Percentiles rank a stretch among this genome's conserved stretches.
Conservation (phyloP, 75 land plant species). For the Pinus albicaulis region DNA sequence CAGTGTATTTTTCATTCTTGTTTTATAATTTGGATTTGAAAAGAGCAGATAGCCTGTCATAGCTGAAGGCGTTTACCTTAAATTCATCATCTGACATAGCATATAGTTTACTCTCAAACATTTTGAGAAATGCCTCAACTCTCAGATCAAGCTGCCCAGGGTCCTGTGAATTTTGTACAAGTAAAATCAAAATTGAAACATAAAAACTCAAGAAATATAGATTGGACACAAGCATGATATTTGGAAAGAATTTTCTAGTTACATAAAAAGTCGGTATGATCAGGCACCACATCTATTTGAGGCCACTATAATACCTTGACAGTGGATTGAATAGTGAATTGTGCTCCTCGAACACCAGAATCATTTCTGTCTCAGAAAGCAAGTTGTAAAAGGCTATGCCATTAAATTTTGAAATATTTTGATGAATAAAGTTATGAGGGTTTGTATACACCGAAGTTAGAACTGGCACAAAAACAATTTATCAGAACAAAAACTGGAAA, state of each 20-base stretch:
- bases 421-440: neutral
- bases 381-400: neutral
- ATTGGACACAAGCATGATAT: neutral
- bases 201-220: neutral
- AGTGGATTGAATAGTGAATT: conserved; percentile 90
- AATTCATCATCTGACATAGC: conserved; percentile 77
- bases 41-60: neutral
- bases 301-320: conserved; percentile 58
- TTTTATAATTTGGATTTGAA: too few species aligned
- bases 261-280: neutral
- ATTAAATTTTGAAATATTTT: neutral
- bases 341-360: conserved; percentile 82
- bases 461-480: neutral
- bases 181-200: neutral
- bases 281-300: neutral
- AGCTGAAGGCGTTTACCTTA: conserved; percentile 35
- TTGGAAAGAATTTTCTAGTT: neutral
- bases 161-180: conserved; percentile 48
- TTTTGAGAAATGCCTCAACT: conserved; percentile 78
- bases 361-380: conserved; percentile 59
- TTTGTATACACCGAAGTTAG: neutral
- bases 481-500: neutral
- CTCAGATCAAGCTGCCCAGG: conserved; percentile 70
- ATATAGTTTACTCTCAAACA: conserved; percentile 60
- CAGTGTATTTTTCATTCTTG: too few species aligned